Evolutionary conservation across 805 yeast species (phyloP), one percentile per base, ranked within the genome.

Genomic region (Metschnikowia aberdeeniae): DNA sequence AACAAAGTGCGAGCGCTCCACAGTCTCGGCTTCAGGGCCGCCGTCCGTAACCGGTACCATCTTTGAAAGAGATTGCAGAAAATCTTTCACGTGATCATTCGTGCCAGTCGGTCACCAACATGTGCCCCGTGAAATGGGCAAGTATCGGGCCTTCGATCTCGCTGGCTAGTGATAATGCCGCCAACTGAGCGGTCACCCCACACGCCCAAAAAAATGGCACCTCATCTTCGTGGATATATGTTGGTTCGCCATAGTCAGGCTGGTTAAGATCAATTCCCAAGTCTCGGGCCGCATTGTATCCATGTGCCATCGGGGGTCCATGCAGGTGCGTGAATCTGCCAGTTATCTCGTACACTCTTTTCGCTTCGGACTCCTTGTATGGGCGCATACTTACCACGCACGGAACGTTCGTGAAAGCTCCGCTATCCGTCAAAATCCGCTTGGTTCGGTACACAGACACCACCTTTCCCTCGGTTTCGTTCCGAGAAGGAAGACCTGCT

Each of bases 191-290:
- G 8, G 75, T 69, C 19, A 71, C 73, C 6, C 75, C 75, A 45
- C 75, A 70, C 1, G 66, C 75, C 75, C 75, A 71, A 44, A 71
- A 70, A 2, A 69, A 72, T 2, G 76, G 75, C 3, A 70, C 45
- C 42, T 70, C 74, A 36, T 58, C 71, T 0, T 54, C 62, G 8
- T 49, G 51, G 13, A 68, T 55, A 3, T 48, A 59, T 5, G 63
- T 55, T 1, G 60, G 32, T 12, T 67, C 70, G 6, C 75, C 74
- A 50, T 57, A 69, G 9, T 70, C 75, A 1, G 73, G 75, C 5
- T 41, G 45, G 2, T 26, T 43, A 5, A 69, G 38, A 40, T 66
- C 61, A 19, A 71, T 68, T 1, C 75, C 75, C 19, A 71, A 49
- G 31, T 67, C 53, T 31, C 55, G 47, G 1, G 60, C 61, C 5